Conservation (phyloP, 495 filamentous ascomycete species). For the Xylaria acuta region DNA sequence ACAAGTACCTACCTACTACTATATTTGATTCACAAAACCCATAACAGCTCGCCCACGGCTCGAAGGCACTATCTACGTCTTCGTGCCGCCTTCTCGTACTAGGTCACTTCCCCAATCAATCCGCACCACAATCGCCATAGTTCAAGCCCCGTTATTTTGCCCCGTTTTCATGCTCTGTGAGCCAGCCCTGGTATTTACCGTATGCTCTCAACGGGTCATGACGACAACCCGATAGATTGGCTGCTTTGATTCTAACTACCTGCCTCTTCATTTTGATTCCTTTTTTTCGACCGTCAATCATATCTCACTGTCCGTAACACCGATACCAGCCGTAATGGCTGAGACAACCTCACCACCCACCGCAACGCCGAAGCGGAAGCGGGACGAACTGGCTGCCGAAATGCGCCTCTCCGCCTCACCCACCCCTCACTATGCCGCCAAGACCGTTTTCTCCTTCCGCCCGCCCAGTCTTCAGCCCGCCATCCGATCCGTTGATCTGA, state of each 20-base stretch:
- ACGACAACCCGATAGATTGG: not conserved
- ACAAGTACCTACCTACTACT: not conserved
- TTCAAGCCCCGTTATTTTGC: conserved; percentile 4
- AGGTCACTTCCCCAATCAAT: not conserved
- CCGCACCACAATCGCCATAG: not conserved
- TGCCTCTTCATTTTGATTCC: not conserved
- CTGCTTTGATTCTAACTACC: not conserved
- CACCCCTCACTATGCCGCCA: conserved; percentile 26
- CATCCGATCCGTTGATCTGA: conserved; percentile 30
- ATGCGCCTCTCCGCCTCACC: conserved; percentile 29
- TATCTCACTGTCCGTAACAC: not conserved
- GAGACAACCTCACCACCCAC: conserved; percentile 32
- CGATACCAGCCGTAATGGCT: conserved; percentile 29
- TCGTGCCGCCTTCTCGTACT: not conserved
- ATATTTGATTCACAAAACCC: conserved; percentile 6
- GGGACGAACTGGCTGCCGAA: conserved; percentile 39
- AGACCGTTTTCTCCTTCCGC: conserved; percentile 47
- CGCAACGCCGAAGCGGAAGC: conserved; percentile 58
- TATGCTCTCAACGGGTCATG: not conserved
- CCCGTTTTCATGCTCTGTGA: not conserved
- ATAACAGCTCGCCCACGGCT: not conserved
- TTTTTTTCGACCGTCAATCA: not conserved
- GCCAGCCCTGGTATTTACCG: not conserved
- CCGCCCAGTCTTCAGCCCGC: conserved; percentile 34
- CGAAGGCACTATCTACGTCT: not conserved